These are phyloP conservation scores for Fusarium tricinctum DNA, from an alignment of 2,329 filamentous ascomycete species.

Conservation along the genomic window DNA sequence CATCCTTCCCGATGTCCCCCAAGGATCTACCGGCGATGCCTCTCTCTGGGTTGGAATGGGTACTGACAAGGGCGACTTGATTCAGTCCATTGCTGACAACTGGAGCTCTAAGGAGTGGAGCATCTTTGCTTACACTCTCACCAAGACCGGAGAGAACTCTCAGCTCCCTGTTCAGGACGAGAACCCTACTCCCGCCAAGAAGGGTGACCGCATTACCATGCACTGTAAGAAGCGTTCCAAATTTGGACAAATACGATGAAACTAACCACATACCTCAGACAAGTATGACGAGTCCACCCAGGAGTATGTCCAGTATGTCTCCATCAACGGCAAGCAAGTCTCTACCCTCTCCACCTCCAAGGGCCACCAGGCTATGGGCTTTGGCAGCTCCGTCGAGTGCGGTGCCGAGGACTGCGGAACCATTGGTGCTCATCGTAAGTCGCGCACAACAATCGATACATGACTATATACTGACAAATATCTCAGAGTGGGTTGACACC, in stretches of 20 bases:
- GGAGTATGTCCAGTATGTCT: constrained; percentile 41
- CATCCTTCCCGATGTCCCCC: constrained; percentile 57
- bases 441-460: rapidly evolving
- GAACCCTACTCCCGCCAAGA: constrained; percentile 27
- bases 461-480: neutral
- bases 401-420: constrained; percentile 82
- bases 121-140: constrained; percentile 60
- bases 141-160: constrained; percentile 51
- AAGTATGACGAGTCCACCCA: constrained; percentile 31
- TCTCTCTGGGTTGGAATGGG: constrained; percentile 65
- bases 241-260: rapidly evolving
- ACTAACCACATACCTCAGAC: constrained; percentile 8
- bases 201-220: constrained; percentile 40
- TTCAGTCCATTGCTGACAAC: constrained; percentile 63
- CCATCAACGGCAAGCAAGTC: constrained; percentile 48
- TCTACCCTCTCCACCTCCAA: constrained; percentile 61
- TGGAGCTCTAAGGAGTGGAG: constrained; percentile 53
- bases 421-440: constrained; percentile 43
- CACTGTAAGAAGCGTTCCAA: constrained; percentile 15
- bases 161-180: constrained; percentile 38
- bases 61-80: constrained; percentile 61
- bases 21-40: constrained; percentile 54
- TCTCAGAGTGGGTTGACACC: constrained; percentile 40
- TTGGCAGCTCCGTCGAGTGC: constrained; percentile 66
- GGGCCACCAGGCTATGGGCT: constrained; percentile 57